Evolutionary conservation across 176 grass and related monocot genomes (phyloP).

Genomic region (Rhynchospora breviuscula): DNA sequence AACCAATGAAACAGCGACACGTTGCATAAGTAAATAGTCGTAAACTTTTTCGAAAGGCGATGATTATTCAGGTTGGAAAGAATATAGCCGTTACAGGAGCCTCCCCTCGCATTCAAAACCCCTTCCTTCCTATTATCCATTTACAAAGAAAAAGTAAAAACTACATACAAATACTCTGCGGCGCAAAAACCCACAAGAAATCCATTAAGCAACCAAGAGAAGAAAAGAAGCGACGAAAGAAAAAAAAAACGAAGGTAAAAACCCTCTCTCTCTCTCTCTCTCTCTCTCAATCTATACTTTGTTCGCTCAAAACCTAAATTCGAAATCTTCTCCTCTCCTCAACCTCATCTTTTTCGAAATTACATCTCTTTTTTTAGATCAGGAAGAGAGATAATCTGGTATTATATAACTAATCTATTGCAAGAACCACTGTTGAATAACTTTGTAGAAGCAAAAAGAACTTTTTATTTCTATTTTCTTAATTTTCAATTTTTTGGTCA

Average conservation of each 20-base stretch:
- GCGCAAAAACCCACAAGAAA: conserved; percentile 6
- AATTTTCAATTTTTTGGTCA: neutral
- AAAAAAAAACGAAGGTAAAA: neutral
- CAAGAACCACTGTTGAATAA: neutral
- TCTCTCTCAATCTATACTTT: neutral
- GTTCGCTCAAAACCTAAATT: neutral
- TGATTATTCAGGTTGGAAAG: neutral
- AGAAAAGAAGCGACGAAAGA: neutral
- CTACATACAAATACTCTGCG: neutral
- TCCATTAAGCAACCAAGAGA: neutral
- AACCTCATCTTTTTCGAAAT: too few species aligned
- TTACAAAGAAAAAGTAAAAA: neutral
- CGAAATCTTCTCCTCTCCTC: neutral
- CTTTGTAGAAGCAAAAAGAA: neutral
- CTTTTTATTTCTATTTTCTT: neutral
- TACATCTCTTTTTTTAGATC: too few species aligned
- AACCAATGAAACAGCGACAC: neutral
- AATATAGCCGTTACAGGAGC: conserved; percentile 24
- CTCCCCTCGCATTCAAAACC: conserved; percentile 9
- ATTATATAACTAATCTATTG: too few species aligned
- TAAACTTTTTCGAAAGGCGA: neutral
- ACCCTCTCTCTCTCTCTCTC: neutral
- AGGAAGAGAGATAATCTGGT: too few species aligned
- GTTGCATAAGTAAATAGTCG: neutral
- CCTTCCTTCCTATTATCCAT: neutral